phyloP scores from a whole-genome alignment of 192 early-diverging fungal genomes.

The Backusella psychrophila region DNA sequence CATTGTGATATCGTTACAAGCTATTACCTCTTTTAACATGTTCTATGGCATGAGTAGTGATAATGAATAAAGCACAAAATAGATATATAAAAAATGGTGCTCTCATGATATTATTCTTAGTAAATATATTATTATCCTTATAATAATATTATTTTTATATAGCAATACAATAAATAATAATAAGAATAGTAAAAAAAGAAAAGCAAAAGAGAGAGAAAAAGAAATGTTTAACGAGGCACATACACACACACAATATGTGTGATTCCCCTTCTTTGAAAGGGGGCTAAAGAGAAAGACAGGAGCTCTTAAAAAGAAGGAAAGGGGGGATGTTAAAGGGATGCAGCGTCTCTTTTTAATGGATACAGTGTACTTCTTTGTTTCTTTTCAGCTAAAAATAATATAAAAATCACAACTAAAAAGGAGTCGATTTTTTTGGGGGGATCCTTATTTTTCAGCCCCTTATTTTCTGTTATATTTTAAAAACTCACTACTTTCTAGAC shows the following conservation, averaged over 20 bases:
- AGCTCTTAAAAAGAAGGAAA: neutral
- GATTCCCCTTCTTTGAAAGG: neutral
- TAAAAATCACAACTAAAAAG: slow-evolving; percentile 3
- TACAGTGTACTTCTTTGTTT: slow-evolving; percentile 3
- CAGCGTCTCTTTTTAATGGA: neutral
- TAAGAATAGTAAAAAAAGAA: neutral
- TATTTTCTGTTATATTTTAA: neutral
- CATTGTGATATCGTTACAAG: neutral
- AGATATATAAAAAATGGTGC: neutral
- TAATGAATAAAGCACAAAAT: neutral
- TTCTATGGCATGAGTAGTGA: slow-evolving; percentile 4
- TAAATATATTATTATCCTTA: neutral
- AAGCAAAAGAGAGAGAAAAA: neutral
- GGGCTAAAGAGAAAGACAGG: neutral
- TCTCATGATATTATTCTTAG: neutral
- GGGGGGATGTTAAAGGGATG: neutral
- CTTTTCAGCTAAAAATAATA: slow-evolving; percentile 1
- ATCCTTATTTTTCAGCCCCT: neutral
- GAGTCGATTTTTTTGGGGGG: neutral
- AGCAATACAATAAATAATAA: neutral
- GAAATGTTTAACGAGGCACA: neutral
- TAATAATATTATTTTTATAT: neutral
- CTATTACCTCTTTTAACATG: slow-evolving; percentile 4
- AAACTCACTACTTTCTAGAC: neutral
- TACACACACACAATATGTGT: neutral